Evolutionary conservation across 495 filamentous ascomycete genomes (phyloP).

Genomic region (Apodospora peruviana): DNA sequence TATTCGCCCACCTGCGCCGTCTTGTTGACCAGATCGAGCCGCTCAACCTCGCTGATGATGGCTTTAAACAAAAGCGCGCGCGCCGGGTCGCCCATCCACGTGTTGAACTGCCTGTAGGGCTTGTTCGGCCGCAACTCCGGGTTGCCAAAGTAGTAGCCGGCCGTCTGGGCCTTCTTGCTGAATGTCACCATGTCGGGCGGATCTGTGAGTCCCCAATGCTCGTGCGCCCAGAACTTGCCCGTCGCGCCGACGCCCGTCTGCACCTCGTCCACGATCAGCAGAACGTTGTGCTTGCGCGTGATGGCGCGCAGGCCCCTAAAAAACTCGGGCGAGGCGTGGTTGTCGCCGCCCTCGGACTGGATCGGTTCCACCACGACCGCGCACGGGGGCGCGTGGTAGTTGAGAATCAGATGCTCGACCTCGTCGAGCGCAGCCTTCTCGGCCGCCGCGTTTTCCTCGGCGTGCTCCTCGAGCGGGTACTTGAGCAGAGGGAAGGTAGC

Average conservation of each 20-base stretch:
- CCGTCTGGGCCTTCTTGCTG: conserved; percentile 97
- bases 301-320: conserved; percentile 83
- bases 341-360: conserved; percentile 97
- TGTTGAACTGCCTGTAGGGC: conserved; percentile 99
- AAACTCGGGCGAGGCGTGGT: conserved; percentile 91
- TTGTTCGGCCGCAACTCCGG: conserved; percentile 87
- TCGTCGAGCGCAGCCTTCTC: conserved; percentile 85
- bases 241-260: conserved; percentile 96
- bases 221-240: conserved; percentile 98
- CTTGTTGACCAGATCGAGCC: conserved; percentile 70
- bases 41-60: conserved; percentile 86
- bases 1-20: conserved; percentile 82
- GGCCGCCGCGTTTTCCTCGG: conserved; percentile 72
- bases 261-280: conserved; percentile 97
- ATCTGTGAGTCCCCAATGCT: conserved; percentile 81
- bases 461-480: conserved; percentile 85
- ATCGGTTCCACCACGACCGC: conserved; percentile 93
- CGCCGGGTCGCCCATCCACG: conserved; percentile 98
- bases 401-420: conserved; percentile 79
- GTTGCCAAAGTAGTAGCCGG: conserved; percentile 94
- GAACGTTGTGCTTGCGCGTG: conserved; percentile 77
- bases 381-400: conserved; percentile 78
- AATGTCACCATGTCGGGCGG: conserved; percentile 99
- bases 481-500: conserved; percentile 85
- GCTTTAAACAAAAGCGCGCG: conserved; percentile 86